Evolutionary conservation across 139 green algal species (phyloP), one percentile per base, ranked within the genome.

Genomic region (Pseudopediastrum boryanum): DNA sequence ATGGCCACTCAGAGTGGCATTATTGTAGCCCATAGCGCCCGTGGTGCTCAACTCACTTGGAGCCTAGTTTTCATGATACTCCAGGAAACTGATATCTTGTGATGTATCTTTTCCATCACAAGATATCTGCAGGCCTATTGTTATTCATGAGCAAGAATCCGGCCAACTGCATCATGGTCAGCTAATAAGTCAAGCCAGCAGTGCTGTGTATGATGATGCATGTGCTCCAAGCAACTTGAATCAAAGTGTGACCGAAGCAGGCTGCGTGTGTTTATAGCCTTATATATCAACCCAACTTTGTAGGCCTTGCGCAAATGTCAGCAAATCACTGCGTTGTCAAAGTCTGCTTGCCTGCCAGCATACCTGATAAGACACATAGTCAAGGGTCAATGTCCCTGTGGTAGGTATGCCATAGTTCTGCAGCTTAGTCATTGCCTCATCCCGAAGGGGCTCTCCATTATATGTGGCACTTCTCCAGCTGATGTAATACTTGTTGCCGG

Each of bases 341-440:
- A 16, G 29, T 8, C 9, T 36, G 10, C 1, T 54, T 48, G 21
- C 23, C 19, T 27, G 12, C 51, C n/a, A n/a, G n/a, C n/a, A n/a
- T n/a, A 78, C 71, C 52, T 78, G 71, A 33, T 81, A 81, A 35
- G 44, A 67, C 33, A 81, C 74, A 54, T 74, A 81, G n/a, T 81
- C 74, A 33, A 81, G 62, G 46, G 36, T 50, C 23, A 81, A 48
- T 1, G 23, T 81, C 12, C 74, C 74, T 1, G 31, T 46, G 31
- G 62, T 10, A 9, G 74, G 74, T 35, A 81, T 71, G 3, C 62
- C 74, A 33, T 67, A 81, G 10, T 23, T 4, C 46, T 81, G 74
- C 46, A 81, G 46, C 74, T 54, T 48, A 1, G 74, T 51, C 1
- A 81, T 4, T 10, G 74, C 74, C 27, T 5, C 61, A 16, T 81